Base-by-base conservation (phyloP, 177 flowering plant species). In the Vitis hybrid region DNA sequence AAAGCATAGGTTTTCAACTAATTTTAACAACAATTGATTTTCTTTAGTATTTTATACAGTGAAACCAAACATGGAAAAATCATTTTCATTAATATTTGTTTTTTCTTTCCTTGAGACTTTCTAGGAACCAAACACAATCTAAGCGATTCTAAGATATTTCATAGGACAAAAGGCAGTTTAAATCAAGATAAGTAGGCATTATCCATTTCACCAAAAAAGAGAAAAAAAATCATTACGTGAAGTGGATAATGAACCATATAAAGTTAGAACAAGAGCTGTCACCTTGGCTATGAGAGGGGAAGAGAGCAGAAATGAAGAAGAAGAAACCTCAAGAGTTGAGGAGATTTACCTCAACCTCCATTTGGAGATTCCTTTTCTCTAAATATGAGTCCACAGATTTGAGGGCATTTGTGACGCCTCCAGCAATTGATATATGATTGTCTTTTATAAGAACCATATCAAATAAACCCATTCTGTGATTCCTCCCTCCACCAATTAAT, bases 381-480 rank as follows among this genome's bases (percentile, higher is more conserved):
- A 95, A 71, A 80, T 84, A 95, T 68, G 60, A 75, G 80, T 93
- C 98, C 22, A 89, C 97, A 64, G 90, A 82, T 83, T 81, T 84
- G 26, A 92, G 65, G 29, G 97, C 93, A 77, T 85, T 83, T 68
- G 75, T 74, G 49, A 94, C 79, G 69, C 98, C 92, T 60, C 97
- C 97, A 69, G 97, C 94, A 51, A 82, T 66, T 45, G 98, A 94
- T 71, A 92, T 87, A 74, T 94, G 98, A 70, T 94, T 94, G 74
- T 94, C 99, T 82, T 94, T 94, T 69, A 94, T 87, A 91, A 94
- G 67, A 64, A 94, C 95, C 99, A 94, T 94, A 77, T 95, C 98
- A 80, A 92, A 95, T 68, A 95, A 85, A 70, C 99, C 99, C 90
- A 95, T 79, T 77, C 97, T 78, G 70, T 95, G 99, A 79, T 95